A percentile compares a stretch with the other conserved stretches of the same genome.
Evolutionary conservation across 768 basidiomycete species (phyloP).

Genomic region (Coprinopsis cinerea): DNA sequence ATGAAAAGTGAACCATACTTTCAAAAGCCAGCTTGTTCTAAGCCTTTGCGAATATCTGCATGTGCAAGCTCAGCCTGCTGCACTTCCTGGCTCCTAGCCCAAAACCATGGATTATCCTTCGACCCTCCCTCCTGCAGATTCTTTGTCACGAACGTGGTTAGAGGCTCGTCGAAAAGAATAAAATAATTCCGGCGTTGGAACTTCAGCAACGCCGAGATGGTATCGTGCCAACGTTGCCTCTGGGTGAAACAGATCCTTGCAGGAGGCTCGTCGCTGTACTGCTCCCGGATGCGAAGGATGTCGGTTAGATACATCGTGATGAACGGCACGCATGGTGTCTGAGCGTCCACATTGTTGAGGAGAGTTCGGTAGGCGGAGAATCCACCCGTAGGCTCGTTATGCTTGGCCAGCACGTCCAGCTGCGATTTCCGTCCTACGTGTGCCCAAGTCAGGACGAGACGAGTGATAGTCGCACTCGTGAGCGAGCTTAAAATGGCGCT

Average conservation of each 20-base stretch:
- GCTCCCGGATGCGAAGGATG: slow-evolving; percentile 49
- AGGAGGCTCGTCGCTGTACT: slow-evolving; percentile 37
- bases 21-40: slow-evolving; percentile 65
- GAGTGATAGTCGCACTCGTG: slow-evolving; percentile 50
- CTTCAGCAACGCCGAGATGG: slow-evolving; percentile 47
- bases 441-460: slow-evolving; percentile 62
- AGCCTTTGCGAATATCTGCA: slow-evolving; percentile 60
- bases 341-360: slow-evolving; percentile 39
- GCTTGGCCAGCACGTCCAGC: slow-evolving; percentile 46
- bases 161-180: slow-evolving; percentile 39
- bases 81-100: slow-evolving; percentile 54
- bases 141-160: slow-evolving; percentile 40
- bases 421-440: slow-evolving; percentile 46
- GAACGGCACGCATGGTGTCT: slow-evolving; percentile 59
- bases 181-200: slow-evolving; percentile 49
- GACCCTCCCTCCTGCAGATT: slow-evolving; percentile 35
- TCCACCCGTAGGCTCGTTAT: slow-evolving; percentile 54
- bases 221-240: slow-evolving; percentile 52
- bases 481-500: slow-evolving; percentile 61
- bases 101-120: slow-evolving; percentile 48
- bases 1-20: not conserved
- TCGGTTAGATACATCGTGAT: slow-evolving; percentile 59
- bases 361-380: slow-evolving; percentile 51
- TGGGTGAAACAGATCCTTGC: slow-evolving; percentile 45
- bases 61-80: slow-evolving; percentile 53